Conservation (phyloP, 2,329 filamentous ascomycete species). For the Xylariomycetidae sp. region DNA sequence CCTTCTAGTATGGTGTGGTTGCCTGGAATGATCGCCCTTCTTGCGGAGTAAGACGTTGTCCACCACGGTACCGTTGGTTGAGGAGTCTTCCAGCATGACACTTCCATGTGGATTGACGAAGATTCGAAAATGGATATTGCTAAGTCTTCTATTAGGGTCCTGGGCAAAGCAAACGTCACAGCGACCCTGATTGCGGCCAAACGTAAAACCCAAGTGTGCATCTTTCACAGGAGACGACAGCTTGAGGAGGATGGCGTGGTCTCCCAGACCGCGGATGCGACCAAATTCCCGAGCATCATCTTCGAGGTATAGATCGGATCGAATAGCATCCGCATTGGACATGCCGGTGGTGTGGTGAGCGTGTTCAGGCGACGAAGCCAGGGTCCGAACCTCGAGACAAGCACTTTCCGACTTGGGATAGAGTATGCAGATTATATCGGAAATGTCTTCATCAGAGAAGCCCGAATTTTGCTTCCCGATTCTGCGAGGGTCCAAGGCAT, state of each 20-base stretch:
- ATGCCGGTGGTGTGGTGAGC: slow-evolving; percentile 46
- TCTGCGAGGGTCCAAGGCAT: slow-evolving; percentile 74
- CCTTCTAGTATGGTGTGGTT: too few relatives aligned
- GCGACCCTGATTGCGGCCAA: slow-evolving; percentile 68
- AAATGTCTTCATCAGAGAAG: slow-evolving; percentile 74
- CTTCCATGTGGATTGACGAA: slow-evolving; percentile 81
- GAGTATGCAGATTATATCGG: slow-evolving; percentile 85
- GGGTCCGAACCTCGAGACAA: slow-evolving; percentile 59
- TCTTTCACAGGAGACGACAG: slow-evolving; percentile 71
- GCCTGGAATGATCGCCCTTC: slow-evolving; percentile 35
- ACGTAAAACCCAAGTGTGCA: slow-evolving; percentile 70
- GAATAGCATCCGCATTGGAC: slow-evolving; percentile 44
- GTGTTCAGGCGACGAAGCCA: slow-evolving; percentile 37
- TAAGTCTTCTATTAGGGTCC: slow-evolving; percentile 69
- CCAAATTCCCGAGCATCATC: slow-evolving; percentile 46
- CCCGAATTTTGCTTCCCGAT: slow-evolving; percentile 77
- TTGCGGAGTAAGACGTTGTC: slow-evolving; percentile 65
- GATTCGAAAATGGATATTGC: slow-evolving; percentile 94
- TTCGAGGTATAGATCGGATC: slow-evolving; percentile 46
- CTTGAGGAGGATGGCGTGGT: slow-evolving; percentile 71
- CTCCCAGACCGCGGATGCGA: slow-evolving; percentile 48
- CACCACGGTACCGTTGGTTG: slow-evolving; percentile 92
- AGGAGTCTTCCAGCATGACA: slow-evolving; percentile 89
- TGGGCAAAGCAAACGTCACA: slow-evolving; percentile 70
- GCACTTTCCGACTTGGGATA: slow-evolving; percentile 73